Percentiles rank a stretch among this genome's conserved stretches.
Conservation (phyloP, 2,329 filamentous ascomycete species). For the Hansfordia pulvinata region DNA sequence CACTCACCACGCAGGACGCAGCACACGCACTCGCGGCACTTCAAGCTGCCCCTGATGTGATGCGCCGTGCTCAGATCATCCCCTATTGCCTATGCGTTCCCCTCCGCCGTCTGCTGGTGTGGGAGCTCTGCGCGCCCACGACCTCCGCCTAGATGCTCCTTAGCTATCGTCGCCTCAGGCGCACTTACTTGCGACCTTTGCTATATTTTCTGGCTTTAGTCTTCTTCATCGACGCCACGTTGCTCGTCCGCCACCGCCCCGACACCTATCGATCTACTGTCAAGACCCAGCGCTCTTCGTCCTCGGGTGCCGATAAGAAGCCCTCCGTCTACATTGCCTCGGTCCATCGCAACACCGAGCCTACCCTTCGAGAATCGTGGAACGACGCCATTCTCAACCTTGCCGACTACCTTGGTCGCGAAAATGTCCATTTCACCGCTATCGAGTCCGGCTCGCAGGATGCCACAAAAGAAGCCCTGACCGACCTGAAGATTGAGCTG, state of each 20-base stretch:
- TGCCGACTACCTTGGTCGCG: slow-evolving; percentile 38
- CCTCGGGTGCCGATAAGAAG: slow-evolving; percentile 7
- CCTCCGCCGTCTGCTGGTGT: no score
- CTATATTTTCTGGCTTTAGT: slow-evolving; percentile 16
- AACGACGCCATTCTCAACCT: slow-evolving; percentile 42
- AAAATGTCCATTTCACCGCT: slow-evolving; percentile 52
- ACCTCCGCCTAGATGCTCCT: slow-evolving; percentile 20
- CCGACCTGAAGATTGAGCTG: slow-evolving; percentile 38
- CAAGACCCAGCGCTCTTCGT: slow-evolving; percentile 11
- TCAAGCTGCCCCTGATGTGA: no score
- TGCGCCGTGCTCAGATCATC: no score
- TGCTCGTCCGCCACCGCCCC: slow-evolving; percentile 16
- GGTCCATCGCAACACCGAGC: slow-evolving; percentile 54
- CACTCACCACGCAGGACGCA: no score
- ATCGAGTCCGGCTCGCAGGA: slow-evolving; percentile 58
- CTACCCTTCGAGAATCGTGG: slow-evolving; percentile 45
- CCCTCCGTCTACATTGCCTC: slow-evolving; percentile 47
- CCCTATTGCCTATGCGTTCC: no score
- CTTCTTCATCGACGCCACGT: slow-evolving; percentile 20
- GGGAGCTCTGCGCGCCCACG: no score
- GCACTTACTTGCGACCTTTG: slow-evolving; percentile 18
- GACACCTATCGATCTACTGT: no score
- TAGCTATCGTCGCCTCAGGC: slow-evolving; percentile 19
- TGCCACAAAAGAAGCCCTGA: slow-evolving; percentile 47
- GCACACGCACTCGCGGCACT: no score